Base-by-base conservation (phyloP, 768 basidiomycete genomes). In the Suillus spraguei region DNA sequence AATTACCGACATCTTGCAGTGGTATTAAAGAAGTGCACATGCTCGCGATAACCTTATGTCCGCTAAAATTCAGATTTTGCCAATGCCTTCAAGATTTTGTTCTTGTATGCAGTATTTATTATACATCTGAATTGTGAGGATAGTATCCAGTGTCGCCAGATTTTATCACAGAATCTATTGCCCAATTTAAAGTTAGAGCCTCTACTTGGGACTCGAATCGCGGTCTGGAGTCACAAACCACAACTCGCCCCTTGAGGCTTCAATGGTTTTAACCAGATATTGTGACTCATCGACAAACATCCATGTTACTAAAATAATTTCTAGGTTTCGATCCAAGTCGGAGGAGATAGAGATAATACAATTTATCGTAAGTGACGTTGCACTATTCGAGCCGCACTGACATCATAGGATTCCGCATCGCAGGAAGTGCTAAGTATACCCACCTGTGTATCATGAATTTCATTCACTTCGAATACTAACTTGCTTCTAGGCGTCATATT, bases 311-410 rank as follows among this genome's bases (percentile, higher is more conserved):
- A 24, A 42, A 33, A 42, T 52, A 17, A 24, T 50, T 56, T 36
- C 17, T 42, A 59, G 63, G 60, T 49, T 20, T 32, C 36, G 47
- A 13, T 64, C 14, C 36, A 60, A 28, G 28, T 11, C 63, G 65
- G 17, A 32, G 17, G 17, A 32, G 28, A 32, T 47, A 46, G 13
- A 11, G 13, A 11, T 11, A 7, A 65, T 56, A 5, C 20, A 36
- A 24, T 24, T 53, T 14, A 22, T 64, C 14, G 65, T 47, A 16
- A 22, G 38, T 52, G 64, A 39, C 38, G 39, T 64, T 16, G 46
- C 16, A 17, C 36, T 60, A 11, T 65, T 65, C 24, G 63, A 59
- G 20, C 33, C 58, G 22, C 63, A 63, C 42, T 46, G 55, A 47
- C 32, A 41, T 24, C 63, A 65, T 41, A 36, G 49, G 33, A 56